Evolutionary conservation across 352 stramenopile genomes (phyloP), one percentile per base, ranked within the genome.

Genomic region (Globisporangium barbulae): DNA sequence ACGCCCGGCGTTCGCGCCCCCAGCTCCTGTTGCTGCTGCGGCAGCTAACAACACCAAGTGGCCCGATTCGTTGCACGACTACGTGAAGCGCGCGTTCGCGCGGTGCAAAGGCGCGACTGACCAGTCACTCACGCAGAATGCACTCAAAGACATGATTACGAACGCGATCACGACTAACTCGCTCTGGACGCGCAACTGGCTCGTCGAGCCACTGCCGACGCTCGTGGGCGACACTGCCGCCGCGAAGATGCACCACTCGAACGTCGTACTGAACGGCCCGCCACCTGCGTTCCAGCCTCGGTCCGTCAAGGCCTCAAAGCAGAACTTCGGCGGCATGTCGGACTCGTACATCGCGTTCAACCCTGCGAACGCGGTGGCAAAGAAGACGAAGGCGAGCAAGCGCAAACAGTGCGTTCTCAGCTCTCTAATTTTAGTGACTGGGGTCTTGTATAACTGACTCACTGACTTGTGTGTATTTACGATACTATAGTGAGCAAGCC

Each of bases 161-260:
- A 88, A 87, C 50, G 85, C 88, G 49, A 93, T 95, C 48, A 92
- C 86, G 74, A 80, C 73, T 10, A 95, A 91, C 64, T 81, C 79
- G 53, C 64, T 96, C 47, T 95, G 86, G 86, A 93, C 86, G 15
- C 88, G 83, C 62, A 94, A 94, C 72, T 96, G 88, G 88, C 56
- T 68, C 22, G 79, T 69, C 12, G 84, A 95, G 68, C 79, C 85
- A 2, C 62, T 96, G 59, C 88, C 87, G 19, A 78, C 81, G 39
- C 71, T 94, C 21, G 76, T 90, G 13, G 76, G 78, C 7, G 81
- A 92, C 63, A 71, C 55, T 2, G 55, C 65, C 4, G 54, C 42
- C 5, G 63, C 70, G 30, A 67, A 53, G 61, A 72, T 68, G 63
- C 69, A 53, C 19, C 53, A 41, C 53, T 63, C 53, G 12, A 56